Percentiles rank a stretch among this genome's conserved stretches.
Conservation (phyloP, 2,329 filamentous ascomycete species). For the Clonostachys rhizophaga region DNA sequence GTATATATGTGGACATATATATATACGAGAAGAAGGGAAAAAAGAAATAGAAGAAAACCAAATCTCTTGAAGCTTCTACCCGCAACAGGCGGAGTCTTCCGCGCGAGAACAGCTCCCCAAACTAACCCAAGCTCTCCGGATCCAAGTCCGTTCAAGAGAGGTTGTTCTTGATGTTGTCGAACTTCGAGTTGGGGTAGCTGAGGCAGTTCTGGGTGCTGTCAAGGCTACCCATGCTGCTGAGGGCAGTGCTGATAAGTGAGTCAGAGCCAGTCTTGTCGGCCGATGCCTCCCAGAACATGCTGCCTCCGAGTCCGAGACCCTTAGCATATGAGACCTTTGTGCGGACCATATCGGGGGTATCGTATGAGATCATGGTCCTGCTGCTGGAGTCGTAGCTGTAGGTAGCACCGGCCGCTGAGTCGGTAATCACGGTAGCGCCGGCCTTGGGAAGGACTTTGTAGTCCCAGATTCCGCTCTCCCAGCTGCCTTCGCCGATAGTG, state of each 20-base stretch:
- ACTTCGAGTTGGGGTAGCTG: constrained; percentile 47
- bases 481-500: constrained; percentile 63
- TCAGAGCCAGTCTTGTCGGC: constrained; percentile 55
- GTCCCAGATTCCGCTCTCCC: constrained; percentile 74
- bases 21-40: background rate
- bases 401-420: constrained; percentile 54
- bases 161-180: constrained; percentile 42
- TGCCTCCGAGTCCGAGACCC: constrained; percentile 60
- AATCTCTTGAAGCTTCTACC: background rate
- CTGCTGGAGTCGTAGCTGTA: constrained; percentile 64
- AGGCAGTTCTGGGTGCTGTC: constrained; percentile 44
- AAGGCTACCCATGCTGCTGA: constrained; percentile 33
- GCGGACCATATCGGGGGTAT: constrained; percentile 54
- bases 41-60: background rate
- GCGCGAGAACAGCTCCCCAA: too few relatives aligned
- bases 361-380: constrained; percentile 67
- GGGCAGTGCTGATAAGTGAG: constrained; percentile 53
- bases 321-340: constrained; percentile 64
- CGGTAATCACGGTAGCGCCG: constrained; percentile 53
- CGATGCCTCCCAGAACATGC: constrained; percentile 84
- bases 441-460: constrained; percentile 70
- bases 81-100: too few relatives aligned
- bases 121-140: too few relatives aligned
- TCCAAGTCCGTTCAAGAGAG: constrained; percentile 2
- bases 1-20: background rate